These are phyloP conservation scores for Vitis hybrid DNA, from an alignment of 177 flowering plant genomes.

Conservation along the genomic window DNA sequence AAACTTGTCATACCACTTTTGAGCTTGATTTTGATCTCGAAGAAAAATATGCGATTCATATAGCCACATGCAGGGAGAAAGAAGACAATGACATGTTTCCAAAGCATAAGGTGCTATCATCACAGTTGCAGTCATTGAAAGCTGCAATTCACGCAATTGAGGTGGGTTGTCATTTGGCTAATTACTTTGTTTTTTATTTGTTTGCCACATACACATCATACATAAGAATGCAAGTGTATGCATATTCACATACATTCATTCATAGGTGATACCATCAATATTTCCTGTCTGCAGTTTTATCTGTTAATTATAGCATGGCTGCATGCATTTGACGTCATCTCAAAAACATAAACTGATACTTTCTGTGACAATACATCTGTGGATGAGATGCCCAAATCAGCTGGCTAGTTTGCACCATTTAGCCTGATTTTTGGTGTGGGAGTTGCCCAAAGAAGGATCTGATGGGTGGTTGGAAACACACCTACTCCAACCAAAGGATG, in stretches of 20 bases:
- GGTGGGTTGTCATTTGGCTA: constrained; percentile 42
- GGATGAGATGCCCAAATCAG: too few relatives aligned
- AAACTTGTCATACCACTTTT: constrained; percentile 82
- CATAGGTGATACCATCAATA: background rate
- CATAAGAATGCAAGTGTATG: background rate
- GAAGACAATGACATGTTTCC: constrained; percentile 32
- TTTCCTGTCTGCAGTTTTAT: too few relatives aligned
- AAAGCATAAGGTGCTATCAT: constrained; percentile 61
- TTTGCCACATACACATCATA: background rate
- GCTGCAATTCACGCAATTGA: constrained; percentile 89
- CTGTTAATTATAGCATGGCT: too few relatives aligned
- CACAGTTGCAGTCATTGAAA: constrained; percentile 88
- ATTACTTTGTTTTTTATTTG: background rate
- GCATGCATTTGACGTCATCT: too few relatives aligned
- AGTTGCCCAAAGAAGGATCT: too few relatives aligned
- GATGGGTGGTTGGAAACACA: too few relatives aligned
- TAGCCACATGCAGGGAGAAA: constrained; percentile 66
- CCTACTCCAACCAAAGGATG: too few relatives aligned
- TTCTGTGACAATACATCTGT: too few relatives aligned
- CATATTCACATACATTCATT: background rate
- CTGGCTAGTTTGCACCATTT: too few relatives aligned
- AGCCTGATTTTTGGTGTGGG: too few relatives aligned
- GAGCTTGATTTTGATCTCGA: constrained; percentile 94
- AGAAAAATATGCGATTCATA: constrained; percentile 85
- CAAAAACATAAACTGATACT: too few relatives aligned